Percentiles rank a stretch among this genome's conserved stretches.
Conservation (phyloP, 2,329 filamentous ascomycete genomes). For the Fusarium sp. region DNA sequence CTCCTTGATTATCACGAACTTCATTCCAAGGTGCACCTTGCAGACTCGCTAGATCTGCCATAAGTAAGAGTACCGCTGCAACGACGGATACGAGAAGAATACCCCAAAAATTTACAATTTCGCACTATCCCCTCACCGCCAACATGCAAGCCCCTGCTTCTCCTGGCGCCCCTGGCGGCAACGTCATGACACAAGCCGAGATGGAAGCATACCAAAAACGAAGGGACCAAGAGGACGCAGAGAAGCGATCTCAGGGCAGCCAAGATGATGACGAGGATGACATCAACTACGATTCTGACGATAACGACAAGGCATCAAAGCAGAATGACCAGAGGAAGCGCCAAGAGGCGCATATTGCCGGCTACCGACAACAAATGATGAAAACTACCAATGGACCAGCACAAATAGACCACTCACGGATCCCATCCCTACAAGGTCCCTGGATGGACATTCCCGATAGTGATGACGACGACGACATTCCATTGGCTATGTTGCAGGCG, state of each 20-base stretch:
- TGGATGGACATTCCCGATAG: slow-evolving; percentile 11
- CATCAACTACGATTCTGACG: slow-evolving; percentile 37
- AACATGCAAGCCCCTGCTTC: slow-evolving; percentile 34
- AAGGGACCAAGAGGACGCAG: slow-evolving; percentile 15
- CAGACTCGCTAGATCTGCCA: not conserved
- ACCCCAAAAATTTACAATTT: not conserved
- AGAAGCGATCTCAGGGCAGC: slow-evolving; percentile 10
- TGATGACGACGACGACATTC: slow-evolving; percentile 35
- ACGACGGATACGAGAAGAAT: not conserved
- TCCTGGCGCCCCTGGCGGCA: slow-evolving; percentile 21
- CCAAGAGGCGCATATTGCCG: slow-evolving; percentile 37
- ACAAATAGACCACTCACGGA: slow-evolving; percentile 7
- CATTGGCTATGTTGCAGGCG: slow-evolving; percentile 32
- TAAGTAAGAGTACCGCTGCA: too few species aligned
- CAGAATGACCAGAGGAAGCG: slow-evolving; percentile 23
- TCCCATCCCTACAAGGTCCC: slow-evolving; percentile 15
- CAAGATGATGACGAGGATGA: slow-evolving; percentile 33
- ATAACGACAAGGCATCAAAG: slow-evolving; percentile 5
- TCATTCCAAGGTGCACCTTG: not conserved
- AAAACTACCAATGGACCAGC: slow-evolving; percentile 32
- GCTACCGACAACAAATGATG: slow-evolving; percentile 42
- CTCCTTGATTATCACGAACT: not conserved
- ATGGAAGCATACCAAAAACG: slow-evolving; percentile 32
- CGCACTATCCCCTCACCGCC: slow-evolving; percentile 1
- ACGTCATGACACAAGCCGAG: slow-evolving; percentile 37